These are phyloP conservation scores for Solanum virginianum DNA, from an alignment of 257 asterid species.

Conservation along the genomic window DNA sequence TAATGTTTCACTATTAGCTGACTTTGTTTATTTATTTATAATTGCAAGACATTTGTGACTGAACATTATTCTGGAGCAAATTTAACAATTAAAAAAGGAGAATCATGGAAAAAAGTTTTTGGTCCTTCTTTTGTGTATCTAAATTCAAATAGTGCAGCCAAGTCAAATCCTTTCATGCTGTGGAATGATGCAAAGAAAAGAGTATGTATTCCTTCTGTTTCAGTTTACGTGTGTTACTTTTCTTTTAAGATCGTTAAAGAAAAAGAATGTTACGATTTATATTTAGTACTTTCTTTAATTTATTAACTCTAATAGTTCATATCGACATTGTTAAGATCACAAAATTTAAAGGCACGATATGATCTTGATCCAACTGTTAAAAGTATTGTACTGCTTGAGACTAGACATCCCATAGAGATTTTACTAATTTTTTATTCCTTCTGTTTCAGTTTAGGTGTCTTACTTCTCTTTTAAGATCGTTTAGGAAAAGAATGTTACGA, in stretches of 20 bases:
- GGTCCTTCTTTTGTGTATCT: conserved; percentile 53
- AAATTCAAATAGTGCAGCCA: conserved; percentile 25
- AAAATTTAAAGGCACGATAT: too few species aligned
- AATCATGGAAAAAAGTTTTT: conserved; percentile 58
- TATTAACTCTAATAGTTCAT: too few species aligned
- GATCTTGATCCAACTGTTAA: too few species aligned
- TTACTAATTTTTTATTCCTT: background rate
- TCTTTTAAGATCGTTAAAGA: background rate
- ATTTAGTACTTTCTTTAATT: background rate
- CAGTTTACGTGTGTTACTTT: background rate
- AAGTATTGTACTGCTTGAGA: too few species aligned
- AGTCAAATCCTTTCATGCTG: conserved; percentile 25
- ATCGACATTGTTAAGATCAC: too few species aligned
- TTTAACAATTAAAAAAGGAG: conserved; percentile 24
- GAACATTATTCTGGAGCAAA: conserved; percentile 54
- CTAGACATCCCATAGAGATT: too few species aligned
- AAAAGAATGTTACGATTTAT: background rate
- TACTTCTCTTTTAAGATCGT: background rate
- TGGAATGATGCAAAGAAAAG: conserved; percentile 51
- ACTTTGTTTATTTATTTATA: background rate
- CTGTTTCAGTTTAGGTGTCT: background rate
- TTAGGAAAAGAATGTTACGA: background rate
- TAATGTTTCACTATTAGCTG: background rate
- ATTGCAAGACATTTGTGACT: conserved; percentile 49
- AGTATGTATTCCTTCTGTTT: conserved; percentile 8